A percentile compares a stretch with the other conserved stretches of the same genome.
These are phyloP conservation scores for Amylostereum chailletii DNA, from an alignment of 1,284 basidiomycete genomes.

Conservation along the genomic window DNA sequence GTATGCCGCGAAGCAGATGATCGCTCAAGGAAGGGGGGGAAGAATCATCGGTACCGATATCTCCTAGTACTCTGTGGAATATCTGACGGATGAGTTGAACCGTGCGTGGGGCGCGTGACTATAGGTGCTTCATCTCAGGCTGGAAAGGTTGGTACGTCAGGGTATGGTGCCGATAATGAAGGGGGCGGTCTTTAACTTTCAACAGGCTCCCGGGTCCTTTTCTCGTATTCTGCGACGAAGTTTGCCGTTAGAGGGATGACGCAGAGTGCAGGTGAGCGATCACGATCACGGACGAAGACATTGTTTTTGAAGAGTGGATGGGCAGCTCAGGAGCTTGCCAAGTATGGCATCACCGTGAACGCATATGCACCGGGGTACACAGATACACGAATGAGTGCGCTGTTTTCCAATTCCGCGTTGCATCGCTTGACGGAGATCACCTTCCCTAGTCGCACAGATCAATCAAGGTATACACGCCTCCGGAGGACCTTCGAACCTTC, in stretches of 20 bases:
- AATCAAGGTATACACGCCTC: slow-evolving; percentile 4
- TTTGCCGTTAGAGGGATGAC: slow-evolving; percentile 12
- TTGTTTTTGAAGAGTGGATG: background rate
- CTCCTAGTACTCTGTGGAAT: too few species aligned
- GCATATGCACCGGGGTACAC: slow-evolving; percentile 15
- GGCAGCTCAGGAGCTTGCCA: slow-evolving; percentile 11
- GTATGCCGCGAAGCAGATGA: slow-evolving; percentile 13
- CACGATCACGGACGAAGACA: background rate
- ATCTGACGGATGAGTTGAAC: background rate
- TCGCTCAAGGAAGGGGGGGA: slow-evolving; percentile 9
- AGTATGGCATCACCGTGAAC: slow-evolving; percentile 16
- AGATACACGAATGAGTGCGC: slow-evolving; percentile 13
- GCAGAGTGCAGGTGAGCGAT: slow-evolving; percentile 8
- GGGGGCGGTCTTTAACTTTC: background rate
- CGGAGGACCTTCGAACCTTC: slow-evolving; percentile 1
- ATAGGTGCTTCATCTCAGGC: background rate
- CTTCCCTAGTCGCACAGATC: background rate
- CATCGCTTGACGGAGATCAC: background rate
- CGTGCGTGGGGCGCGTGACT: background rate
- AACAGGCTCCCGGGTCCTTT: background rate
- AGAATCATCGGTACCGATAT: slow-evolving; percentile 13
- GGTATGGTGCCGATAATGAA: background rate
- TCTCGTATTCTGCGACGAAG: slow-evolving; percentile 9
- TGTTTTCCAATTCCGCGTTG: background rate
- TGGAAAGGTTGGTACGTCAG: slow-evolving; percentile 2